Base-by-base conservation (phyloP, 2,329 filamentous ascomycete species). In the Cryphonectria radicalis region DNA sequence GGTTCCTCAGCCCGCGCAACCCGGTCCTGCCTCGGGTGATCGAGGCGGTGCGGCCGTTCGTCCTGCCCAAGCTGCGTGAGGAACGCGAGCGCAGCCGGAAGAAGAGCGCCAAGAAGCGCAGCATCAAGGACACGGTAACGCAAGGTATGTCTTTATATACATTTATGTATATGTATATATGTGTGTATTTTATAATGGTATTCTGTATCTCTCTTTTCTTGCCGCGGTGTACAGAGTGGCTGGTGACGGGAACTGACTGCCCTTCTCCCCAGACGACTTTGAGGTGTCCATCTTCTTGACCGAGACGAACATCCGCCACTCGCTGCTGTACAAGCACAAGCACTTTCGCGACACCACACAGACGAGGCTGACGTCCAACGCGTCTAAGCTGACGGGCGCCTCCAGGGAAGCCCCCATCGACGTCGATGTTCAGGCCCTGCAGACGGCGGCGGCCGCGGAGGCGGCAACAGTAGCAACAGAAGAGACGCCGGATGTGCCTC, bases 201-300 rank as follows among this genome's bases (percentile, higher is more conserved):
- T 72, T 67, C 42, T 50, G 37, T 59, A 65, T 66, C 69, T 67
- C 55, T 69, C 35, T 37, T 37, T n/a, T 17, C 10, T 17, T 43
- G 37, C 62, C 8, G 17, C 19, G 6, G 19, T 22, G 46, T 22
- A n/a, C 35, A 14, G 35, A 17, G 59, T 37, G 25, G 28, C 7
- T 37, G 55, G 46, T 57, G 37, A 68, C 43, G 25, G 67, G 46
- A 50, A 25, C 42, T 25, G 65, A 25, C 42, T 25, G 65, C 68
- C 10, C 22, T 50, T n/a, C 22, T 50, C 22, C 42, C 72, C 75
- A 96, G 95, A 98, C 81, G 95, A 97, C 76, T 99, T 98, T 78
- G 94, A 98, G 79, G 94, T 98, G 19, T 93, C 94, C 53, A 92
- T 99, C 74, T 98, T 98, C 82, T 85, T 99, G 75, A 97, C 93